Evolutionary conservation across 768 basidiomycete genomes (phyloP), one percentile per base, ranked within the genome.

Genomic region (Mycena floridula): DNA sequence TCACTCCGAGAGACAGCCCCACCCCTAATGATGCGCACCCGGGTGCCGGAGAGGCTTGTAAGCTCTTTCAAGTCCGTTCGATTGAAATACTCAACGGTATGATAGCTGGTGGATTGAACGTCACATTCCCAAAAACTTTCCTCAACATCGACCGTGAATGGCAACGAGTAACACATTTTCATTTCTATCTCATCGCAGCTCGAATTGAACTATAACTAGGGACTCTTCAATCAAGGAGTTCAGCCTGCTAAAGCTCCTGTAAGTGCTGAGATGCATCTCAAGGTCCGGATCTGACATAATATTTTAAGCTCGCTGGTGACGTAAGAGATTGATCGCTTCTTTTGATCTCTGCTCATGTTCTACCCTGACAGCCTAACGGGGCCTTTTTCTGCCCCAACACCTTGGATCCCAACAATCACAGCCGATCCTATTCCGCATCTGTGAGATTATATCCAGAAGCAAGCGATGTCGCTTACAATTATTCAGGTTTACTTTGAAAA

Each of bases 341-440:
- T 9, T 32, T 9, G 16, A 32, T 32, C 9, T 32, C 28, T 16
- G 28, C 11, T 32, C 16, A 32, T 9, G 9, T 16, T 9, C 9
- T 16, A 9, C 28, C 16, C 28, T 9, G 11, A 26, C 37, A 67
- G 63, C 54, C 59, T 18, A 55, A 23, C 5, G 59, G 59, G 5
- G 50, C 51, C 3, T 56, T 42, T 41, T 45, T 50, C 47, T 56
- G 54, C 39, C 41, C 54, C 39, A 36, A 52, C 1, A 59, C 45
- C 22, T 26, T 61, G 9, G 59, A 65, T 49, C 57, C 58, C 2
- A 44, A 43, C 11, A 59, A 54, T 5, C 55, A 56, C 50, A 54
- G 52, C 32, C 55, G 64, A 2, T 58, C 58, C 2, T 62, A 58
- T 39, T 47, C 63, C 2, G 46, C 58, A 5, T 64, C 62, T 4